phyloP scores from a whole-genome alignment of 768 basidiomycete species.

The Suillus brevipes region DNA sequence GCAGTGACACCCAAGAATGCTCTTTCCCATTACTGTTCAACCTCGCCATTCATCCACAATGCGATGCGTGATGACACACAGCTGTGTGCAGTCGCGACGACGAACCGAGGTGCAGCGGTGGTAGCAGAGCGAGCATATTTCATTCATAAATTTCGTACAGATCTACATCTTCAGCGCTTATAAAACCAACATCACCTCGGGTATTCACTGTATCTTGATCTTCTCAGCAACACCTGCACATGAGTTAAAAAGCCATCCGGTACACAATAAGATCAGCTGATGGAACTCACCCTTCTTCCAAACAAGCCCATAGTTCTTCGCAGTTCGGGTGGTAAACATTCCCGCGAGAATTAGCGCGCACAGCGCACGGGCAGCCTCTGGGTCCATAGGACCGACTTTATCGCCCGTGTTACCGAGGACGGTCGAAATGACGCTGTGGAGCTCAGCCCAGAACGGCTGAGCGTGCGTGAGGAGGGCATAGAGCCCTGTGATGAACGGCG shows the following conservation, averaged over 20 bases:
- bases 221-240: slow-evolving; percentile 21
- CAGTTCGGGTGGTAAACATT: slow-evolving; percentile 62
- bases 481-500: slow-evolving; percentile 71
- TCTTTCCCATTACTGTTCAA: too few species aligned
- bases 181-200: not conserved
- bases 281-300: slow-evolving; percentile 19
- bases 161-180: not conserved
- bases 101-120: too few species aligned
- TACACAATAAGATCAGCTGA: not conserved
- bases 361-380: slow-evolving; percentile 65
- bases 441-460: slow-evolving; percentile 78
- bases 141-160: not conserved
- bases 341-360: slow-evolving; percentile 66
- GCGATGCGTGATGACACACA: too few species aligned
- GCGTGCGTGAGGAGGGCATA: slow-evolving; percentile 85
- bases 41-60: too few species aligned
- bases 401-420: slow-evolving; percentile 41
- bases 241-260: not conserved
- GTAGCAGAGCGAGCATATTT: too few species aligned
- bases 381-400: slow-evolving; percentile 51
- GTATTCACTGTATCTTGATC: slow-evolving; percentile 27
- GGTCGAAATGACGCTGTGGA: slow-evolving; percentile 49
- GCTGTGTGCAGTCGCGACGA: too few species aligned
- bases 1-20: too few species aligned
- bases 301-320: slow-evolving; percentile 56